phyloP scores from a whole-genome alignment of 176 grass and related monocot genomes.

The Elymus sibiricus region DNA sequence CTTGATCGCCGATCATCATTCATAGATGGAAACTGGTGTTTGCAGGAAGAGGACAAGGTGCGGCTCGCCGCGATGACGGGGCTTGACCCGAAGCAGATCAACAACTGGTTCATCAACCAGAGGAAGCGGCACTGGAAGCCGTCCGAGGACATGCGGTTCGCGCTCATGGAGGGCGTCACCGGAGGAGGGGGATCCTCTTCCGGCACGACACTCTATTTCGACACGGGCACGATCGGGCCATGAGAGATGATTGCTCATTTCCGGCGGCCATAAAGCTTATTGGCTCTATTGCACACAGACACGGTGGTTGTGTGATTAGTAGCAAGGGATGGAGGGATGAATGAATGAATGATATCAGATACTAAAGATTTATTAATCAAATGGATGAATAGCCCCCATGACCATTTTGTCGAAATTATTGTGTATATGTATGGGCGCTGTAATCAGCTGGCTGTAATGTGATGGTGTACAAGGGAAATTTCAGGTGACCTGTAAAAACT shows the following conservation, averaged over 20 bases:
- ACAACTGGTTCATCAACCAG: constrained; percentile 99
- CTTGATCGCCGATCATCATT: background rate
- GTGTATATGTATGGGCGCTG: constrained; percentile 44
- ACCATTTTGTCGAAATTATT: constrained; percentile 32
- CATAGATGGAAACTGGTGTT: background rate
- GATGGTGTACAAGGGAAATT: background rate
- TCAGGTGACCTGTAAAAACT: constrained; percentile 18
- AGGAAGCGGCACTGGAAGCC: constrained; percentile 98
- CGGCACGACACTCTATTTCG: constrained; percentile 85
- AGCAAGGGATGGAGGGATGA: constrained; percentile 38
- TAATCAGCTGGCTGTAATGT: constrained; percentile 17
- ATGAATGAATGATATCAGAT: constrained; percentile 4
- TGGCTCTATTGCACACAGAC: constrained; percentile 18
- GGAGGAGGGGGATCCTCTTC: constrained; percentile 42
- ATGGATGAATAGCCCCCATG: constrained; percentile 16
- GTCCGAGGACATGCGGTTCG: constrained; percentile 83
- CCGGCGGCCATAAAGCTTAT: constrained; percentile 32
- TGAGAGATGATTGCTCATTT: constrained; percentile 41
- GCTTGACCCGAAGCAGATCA: constrained; percentile 91
- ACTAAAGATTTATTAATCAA: constrained; percentile 20
- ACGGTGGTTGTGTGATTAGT: background rate
- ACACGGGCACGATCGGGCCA: constrained; percentile 52
- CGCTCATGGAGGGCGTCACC: constrained; percentile 78
- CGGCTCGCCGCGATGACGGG: constrained; percentile 71
- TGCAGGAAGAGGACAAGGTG: constrained; percentile 89